Conservation (phyloP, 495 filamentous ascomycete species). For the Daldinia concentrica region DNA sequence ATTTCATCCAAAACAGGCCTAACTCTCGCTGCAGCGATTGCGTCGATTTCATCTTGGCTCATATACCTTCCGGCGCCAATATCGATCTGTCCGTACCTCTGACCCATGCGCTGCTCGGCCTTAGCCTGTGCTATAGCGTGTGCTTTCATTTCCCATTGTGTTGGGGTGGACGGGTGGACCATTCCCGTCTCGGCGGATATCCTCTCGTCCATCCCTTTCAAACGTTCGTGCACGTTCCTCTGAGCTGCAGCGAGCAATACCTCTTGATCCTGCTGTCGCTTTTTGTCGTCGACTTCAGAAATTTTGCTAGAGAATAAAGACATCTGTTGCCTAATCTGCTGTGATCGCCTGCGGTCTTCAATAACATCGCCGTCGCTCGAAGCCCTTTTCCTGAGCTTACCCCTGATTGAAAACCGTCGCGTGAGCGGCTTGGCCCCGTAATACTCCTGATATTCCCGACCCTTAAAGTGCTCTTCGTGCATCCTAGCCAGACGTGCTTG, state of each 20-base stretch:
- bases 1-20: conserved; percentile 94
- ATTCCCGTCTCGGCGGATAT: conserved; percentile 81
- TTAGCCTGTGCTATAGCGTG: conserved; percentile 71
- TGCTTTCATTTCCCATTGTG: conserved; percentile 82
- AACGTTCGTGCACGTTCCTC: conserved; percentile 79
- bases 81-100: conserved; percentile 70
- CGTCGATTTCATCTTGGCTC: conserved; percentile 80
- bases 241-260: conserved; percentile 80
- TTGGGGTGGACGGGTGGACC: conserved; percentile 71
- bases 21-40: conserved; percentile 79
- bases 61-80: conserved; percentile 85
- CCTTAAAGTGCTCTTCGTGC: conserved; percentile 70
- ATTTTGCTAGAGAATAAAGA: conserved; percentile 73
- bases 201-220: conserved; percentile 82
- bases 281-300: conserved; percentile 74
- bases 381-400: conserved; percentile 68
- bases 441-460: conserved; percentile 71
- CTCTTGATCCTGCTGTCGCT: conserved; percentile 76
- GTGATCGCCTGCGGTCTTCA: conserved; percentile 73
- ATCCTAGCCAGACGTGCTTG: conserved; percentile 83
- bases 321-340: conserved; percentile 83
- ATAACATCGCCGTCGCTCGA: conserved; percentile 72
- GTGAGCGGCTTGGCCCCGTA: conserved; percentile 65
- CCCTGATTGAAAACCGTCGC: conserved; percentile 63
- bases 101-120: conserved; percentile 63